phyloP scores from a whole-genome alignment of 805 yeast genomes.

The Yarrowia divulgata region DNA sequence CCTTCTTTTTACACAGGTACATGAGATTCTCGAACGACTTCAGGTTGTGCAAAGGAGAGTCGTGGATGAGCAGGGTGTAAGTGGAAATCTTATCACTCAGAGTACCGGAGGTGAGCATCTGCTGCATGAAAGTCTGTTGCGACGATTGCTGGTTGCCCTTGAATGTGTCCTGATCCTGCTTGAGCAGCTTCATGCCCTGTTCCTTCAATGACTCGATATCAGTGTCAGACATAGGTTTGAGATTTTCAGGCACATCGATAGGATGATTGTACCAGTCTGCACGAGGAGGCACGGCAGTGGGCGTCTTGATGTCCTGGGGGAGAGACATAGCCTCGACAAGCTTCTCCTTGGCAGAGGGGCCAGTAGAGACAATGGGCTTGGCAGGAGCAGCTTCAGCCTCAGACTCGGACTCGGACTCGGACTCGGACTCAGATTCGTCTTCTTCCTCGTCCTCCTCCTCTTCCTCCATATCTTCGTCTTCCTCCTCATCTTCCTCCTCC shows the following conservation, averaged over 20 bases:
- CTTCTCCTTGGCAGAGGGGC: slow-evolving; percentile 40
- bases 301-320: slow-evolving; percentile 37
- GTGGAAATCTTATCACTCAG: slow-evolving; percentile 95
- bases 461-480: slow-evolving; percentile 36
- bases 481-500: slow-evolving; percentile 45
- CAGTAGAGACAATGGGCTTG: slow-evolving; percentile 18
- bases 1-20: slow-evolving; percentile 84
- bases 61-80: slow-evolving; percentile 88
- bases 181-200: slow-evolving; percentile 70
- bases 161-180: slow-evolving; percentile 73
- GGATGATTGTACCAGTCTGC: slow-evolving; percentile 80
- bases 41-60: slow-evolving; percentile 89
- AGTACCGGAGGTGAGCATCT: slow-evolving; percentile 91
- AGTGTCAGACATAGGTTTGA: slow-evolving; percentile 48
- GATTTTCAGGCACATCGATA: slow-evolving; percentile 48
- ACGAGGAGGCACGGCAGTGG: slow-evolving; percentile 63
- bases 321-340: slow-evolving; percentile 26
- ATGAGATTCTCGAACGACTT: slow-evolving; percentile 82
- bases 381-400: not conserved
- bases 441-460: slow-evolving; percentile 4
- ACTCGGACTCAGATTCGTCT: not conserved
- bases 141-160: slow-evolving; percentile 75
- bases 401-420: slow-evolving; percentile 8
- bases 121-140: slow-evolving; percentile 85
- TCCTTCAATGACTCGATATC: slow-evolving; percentile 67